These are phyloP conservation scores for Boletus pseudo-olivaceus DNA, from an alignment of 768 basidiomycete genomes.

Conservation along the genomic window DNA sequence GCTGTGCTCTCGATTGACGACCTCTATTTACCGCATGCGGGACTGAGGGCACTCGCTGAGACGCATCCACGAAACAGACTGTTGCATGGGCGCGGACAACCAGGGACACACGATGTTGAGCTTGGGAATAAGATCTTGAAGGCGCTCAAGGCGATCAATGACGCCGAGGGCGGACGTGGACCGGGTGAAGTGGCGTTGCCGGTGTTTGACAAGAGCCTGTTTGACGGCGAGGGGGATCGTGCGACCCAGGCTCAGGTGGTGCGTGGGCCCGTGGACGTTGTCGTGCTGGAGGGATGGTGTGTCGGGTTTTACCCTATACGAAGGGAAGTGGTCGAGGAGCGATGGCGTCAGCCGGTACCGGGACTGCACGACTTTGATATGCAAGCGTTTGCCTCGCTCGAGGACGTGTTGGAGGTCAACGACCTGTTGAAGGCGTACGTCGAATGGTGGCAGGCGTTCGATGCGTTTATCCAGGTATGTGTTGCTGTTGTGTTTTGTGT, in stretches of 20 bases:
- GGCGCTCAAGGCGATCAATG: constrained; percentile 45
- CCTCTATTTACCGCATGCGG: constrained; percentile 75
- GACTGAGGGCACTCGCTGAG: constrained; percentile 52
- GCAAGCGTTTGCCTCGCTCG: constrained; percentile 39
- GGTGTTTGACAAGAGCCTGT: constrained; percentile 83
- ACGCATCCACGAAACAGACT: constrained; percentile 54
- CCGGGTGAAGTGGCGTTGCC: constrained; percentile 52
- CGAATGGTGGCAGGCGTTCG: constrained; percentile 66
- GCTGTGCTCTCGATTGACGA: constrained; percentile 78
- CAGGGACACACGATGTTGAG: constrained; percentile 84
- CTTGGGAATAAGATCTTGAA: constrained; percentile 57
- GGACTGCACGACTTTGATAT: constrained; percentile 32
- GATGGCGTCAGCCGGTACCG: constrained; percentile 41
- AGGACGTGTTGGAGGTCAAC: constrained; percentile 65
- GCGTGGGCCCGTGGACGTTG: constrained; percentile 61
- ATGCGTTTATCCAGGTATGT: constrained; percentile 66
- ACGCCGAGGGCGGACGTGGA: neutral
- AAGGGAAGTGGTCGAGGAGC: constrained; percentile 44
- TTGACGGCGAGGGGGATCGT: constrained; percentile 82
- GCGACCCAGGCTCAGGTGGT: constrained; percentile 42
- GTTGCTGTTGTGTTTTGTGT: neutral
- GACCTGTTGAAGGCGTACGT: constrained; percentile 55
- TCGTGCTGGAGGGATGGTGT: constrained; percentile 96
- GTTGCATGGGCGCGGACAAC: constrained; percentile 82
- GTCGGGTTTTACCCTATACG: constrained; percentile 77